Evolutionary conservation across 129 eudicot species (phyloP).

Genomic region (Arctium lappa): DNA sequence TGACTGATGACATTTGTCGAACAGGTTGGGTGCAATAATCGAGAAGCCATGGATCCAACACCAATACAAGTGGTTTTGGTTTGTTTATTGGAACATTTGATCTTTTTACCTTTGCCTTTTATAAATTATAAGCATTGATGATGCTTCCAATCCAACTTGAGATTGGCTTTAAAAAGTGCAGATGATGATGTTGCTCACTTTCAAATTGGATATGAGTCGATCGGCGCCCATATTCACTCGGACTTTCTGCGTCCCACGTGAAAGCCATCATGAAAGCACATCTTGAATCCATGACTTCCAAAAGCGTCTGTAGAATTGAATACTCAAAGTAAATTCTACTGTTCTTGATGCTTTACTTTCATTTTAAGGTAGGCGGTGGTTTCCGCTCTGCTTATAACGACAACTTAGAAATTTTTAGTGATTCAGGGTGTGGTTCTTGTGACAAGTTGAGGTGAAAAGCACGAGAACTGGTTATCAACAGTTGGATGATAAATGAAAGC

Average conservation of each 20-base stretch:
- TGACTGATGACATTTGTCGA: constrained; percentile 32
- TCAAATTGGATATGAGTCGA: constrained; percentile 5
- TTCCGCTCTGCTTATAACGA: neutral
- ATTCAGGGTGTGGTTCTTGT: too few relatives aligned
- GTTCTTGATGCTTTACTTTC: neutral
- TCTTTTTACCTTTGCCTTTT: constrained; percentile 7
- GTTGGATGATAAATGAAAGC: too few relatives aligned
- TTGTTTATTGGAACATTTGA: constrained; percentile 27
- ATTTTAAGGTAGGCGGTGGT: neutral
- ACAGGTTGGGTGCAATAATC: constrained; percentile 23
- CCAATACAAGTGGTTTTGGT: constrained; percentile 12
- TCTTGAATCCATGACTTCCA: neutral
- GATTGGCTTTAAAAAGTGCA: constrained; percentile 4
- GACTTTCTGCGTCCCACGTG: constrained; percentile 12
- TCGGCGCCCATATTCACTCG: neutral
- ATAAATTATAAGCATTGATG: neutral
- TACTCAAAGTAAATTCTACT: neutral
- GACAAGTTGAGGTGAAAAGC: too few relatives aligned
- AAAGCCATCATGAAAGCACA: constrained; percentile 2
- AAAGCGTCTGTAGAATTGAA: neutral
- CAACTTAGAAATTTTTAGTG: too few relatives aligned
- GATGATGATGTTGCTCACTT: neutral
- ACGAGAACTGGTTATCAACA: too few relatives aligned
- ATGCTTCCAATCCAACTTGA: neutral
- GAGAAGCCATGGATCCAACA: constrained; percentile 18